Evolutionary conservation across 176 grass and related monocot genomes (phyloP), one percentile per base, ranked within the genome.

Genomic region (Triticum turgidum): DNA sequence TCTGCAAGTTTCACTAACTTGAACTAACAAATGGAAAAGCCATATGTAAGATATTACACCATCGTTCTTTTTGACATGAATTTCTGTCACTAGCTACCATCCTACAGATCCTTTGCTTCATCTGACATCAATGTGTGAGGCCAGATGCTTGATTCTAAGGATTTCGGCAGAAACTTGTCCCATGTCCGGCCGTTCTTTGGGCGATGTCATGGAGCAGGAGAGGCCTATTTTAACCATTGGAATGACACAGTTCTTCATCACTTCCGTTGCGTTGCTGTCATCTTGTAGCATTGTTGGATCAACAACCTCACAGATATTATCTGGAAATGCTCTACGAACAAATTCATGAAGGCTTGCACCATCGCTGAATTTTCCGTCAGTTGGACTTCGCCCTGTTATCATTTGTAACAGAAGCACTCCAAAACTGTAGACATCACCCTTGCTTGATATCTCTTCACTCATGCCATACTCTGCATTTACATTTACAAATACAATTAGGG

Each of bases 361-460:
- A 1, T 76, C 77, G 1, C 35, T 56, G 37, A 89, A 17, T 24
- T 9, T 68, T 4, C 77, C 49, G 15, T 89, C 88, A 0, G 37
- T 82, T 1, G 83, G 88, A 13, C 61, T 20, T n/a, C 12, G 68
- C 2, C 62, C 70, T 2, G 70, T 86, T n/a, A 86, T 27, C 70
- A 86, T 86, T 41, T 89, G 83, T 11, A 82, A 32, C 33, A 89
- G 2, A 61, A 89, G 49, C 32, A 89, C 80, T 6, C 88, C 88
- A 3, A 69, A 89, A 64, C 88, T 86, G 25, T 89, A 89, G 8
- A 64, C 80, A 13, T 89, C 88, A 13, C 88, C 88, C 39, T 81
- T 63, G 0, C 39, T 70, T 47, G 83, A 86, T 25, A 69, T 80
- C 33, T 35, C 5, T 3, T 64, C 30, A 3, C 88, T 64, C 42